These are phyloP conservation scores for Coniosporium apollinis DNA, from an alignment of 495 filamentous ascomycete genomes.

Conservation along the genomic window DNA sequence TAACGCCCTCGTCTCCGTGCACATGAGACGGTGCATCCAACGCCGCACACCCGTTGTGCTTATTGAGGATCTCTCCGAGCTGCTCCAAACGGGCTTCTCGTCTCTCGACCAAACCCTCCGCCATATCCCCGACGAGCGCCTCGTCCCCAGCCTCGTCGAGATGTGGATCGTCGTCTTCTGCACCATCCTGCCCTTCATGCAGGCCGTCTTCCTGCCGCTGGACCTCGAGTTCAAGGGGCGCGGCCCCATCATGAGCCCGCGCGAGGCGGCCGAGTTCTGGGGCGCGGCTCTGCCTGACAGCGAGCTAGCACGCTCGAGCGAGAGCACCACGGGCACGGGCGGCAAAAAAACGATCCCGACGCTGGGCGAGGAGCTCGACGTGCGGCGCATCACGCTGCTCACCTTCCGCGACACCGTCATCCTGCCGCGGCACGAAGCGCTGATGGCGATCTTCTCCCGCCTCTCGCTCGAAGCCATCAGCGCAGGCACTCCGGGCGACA, in stretches of 20 bases:
- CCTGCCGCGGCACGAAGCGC: conserved; percentile 63
- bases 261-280: conserved; percentile 82
- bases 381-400: conserved; percentile 75
- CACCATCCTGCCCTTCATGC: conserved; percentile 79
- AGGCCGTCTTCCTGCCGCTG: conserved; percentile 87
- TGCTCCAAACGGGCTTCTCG: conserved; percentile 66
- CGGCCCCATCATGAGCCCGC: conserved; percentile 55
- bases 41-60: conserved; percentile 17
- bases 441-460: conserved; percentile 81
- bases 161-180: conserved; percentile 88
- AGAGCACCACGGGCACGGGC: conserved; percentile 4
- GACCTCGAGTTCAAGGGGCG: conserved; percentile 85
- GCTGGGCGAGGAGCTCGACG: conserved; percentile 52
- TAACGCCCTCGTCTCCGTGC: conserved; percentile 54
- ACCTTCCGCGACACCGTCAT: conserved; percentile 81
- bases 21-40: conserved; percentile 23
- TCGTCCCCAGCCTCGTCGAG: conserved; percentile 76
- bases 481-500: conserved; percentile 32
- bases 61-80: conserved; percentile 60
- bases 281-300: conserved; percentile 33
- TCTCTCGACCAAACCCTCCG: conserved; percentile 70
- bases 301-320: conserved; percentile 11
- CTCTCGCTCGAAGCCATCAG: conserved; percentile 71
- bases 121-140: conserved; percentile 59
- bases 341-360: conserved; percentile 21